A percentile compares a stretch with the other conserved stretches of the same genome.
Conservation (phyloP, 257 asterid genomes). For the Capsicum baccatum region DNA sequence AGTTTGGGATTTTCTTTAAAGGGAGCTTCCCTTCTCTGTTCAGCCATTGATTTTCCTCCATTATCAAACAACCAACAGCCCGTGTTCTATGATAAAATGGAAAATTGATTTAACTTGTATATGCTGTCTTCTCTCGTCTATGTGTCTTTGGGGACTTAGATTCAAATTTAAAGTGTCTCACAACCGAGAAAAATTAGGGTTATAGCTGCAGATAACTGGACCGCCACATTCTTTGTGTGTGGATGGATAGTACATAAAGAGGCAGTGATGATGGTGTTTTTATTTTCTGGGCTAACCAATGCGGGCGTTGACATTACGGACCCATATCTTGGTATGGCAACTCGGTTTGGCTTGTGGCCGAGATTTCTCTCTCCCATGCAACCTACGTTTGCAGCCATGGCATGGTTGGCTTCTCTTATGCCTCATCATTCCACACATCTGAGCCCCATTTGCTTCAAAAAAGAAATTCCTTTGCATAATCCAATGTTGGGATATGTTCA, state of each 20-base stretch:
- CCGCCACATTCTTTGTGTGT: background rate
- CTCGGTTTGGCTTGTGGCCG: background rate
- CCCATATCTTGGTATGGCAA: background rate
- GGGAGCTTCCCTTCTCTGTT: slow-evolving; percentile 1
- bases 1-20: background rate
- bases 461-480: background rate
- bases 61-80: slow-evolving; percentile 34
- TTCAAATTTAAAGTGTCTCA: too few species aligned
- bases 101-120: background rate
- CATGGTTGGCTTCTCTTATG: background rate
- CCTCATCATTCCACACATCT: background rate
- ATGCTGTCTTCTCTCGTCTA: background rate
- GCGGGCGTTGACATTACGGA: background rate
- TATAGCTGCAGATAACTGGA: too few species aligned
- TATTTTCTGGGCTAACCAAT: background rate
- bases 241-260: background rate
- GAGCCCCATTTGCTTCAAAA: slow-evolving; percentile 27
- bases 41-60: background rate
- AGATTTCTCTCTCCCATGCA: background rate
- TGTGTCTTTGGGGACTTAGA: too few species aligned
- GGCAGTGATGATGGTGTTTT: background rate
- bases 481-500: background rate
- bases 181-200: too few species aligned
- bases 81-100: slow-evolving; percentile 2
- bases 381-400: slow-evolving; percentile 7